These are phyloP conservation scores for Lichtheimia ornata DNA, from an alignment of 371 early-diverging fungal genomes.

Conservation along the genomic window DNA sequence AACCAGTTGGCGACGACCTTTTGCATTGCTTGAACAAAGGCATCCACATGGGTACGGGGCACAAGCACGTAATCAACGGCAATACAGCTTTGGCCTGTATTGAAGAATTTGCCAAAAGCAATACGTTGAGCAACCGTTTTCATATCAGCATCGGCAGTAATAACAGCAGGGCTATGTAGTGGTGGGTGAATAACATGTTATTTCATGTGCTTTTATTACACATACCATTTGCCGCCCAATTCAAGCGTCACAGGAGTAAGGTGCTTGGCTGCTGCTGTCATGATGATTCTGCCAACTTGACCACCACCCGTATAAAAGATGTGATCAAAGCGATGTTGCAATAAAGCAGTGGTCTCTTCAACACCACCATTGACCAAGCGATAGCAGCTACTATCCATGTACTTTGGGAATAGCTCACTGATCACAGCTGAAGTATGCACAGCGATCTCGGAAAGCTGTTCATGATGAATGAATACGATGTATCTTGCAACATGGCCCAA, in stretches of 20 bases:
- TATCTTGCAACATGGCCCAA: neutral
- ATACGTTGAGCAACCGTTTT: conserved; percentile 69
- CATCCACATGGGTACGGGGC: conserved; percentile 45
- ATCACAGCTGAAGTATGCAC: conserved; percentile 67
- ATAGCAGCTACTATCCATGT: conserved; percentile 72
- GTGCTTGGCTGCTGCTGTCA: conserved; percentile 73
- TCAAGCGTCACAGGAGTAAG: conserved; percentile 79
- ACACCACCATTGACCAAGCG: conserved; percentile 83
- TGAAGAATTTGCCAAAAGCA: conserved; percentile 79
- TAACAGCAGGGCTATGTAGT: conserved; percentile 58
- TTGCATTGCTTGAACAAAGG: conserved; percentile 52
- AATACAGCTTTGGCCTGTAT: conserved; percentile 87
- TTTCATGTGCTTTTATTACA: neutral
- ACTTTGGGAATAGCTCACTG: conserved; percentile 65
- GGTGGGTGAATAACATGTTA: conserved; percentile 4
- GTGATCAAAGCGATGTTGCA: conserved; percentile 76
- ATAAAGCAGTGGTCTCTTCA: conserved; percentile 74
- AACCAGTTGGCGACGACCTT: conserved; percentile 50
- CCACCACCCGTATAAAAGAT: conserved; percentile 90
- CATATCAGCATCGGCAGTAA: conserved; percentile 68
- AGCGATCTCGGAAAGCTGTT: conserved; percentile 76
- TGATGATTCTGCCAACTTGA: conserved; percentile 76
- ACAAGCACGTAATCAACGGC: conserved; percentile 84
- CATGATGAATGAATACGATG: neutral
- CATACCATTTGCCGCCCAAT: conserved; percentile 82